A percentile compares a stretch with the other conserved stretches of the same genome.
These are phyloP conservation scores for Epicoccum nigrum DNA, from an alignment of 2,329 filamentous ascomycete genomes.

Conservation along the genomic window DNA sequence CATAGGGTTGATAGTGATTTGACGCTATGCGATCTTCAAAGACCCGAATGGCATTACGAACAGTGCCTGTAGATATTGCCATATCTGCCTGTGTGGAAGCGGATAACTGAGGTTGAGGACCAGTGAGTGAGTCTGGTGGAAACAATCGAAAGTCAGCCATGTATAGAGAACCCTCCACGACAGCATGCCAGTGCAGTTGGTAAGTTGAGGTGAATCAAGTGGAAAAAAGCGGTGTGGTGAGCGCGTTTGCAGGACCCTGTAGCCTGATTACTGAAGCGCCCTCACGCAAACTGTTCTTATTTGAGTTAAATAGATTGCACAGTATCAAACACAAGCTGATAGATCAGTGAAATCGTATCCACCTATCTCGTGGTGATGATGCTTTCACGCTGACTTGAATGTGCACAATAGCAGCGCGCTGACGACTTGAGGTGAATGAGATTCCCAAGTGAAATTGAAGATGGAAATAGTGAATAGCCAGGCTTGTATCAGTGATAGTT, in stretches of 20 bases:
- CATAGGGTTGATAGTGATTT: neutral
- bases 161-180: no score
- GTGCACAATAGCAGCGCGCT: neutral
- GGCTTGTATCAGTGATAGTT: slow-evolving; percentile 5
- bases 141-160: no score
- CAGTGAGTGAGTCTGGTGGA: no score
- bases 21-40: slow-evolving; percentile 3
- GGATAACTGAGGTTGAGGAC: no score
- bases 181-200: no score
- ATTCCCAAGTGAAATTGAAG: neutral
- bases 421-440: neutral
- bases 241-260: no score
- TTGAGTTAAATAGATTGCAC: neutral
- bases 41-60: neutral
- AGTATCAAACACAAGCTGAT: no score
- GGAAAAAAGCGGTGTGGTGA: no score
- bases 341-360: no score
- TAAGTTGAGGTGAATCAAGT: no score
- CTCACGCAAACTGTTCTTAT: no score
- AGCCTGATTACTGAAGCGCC: no score
- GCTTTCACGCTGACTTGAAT: slow-evolving; percentile 2
- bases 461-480: neutral
- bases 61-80: neutral
- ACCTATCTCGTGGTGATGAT: neutral
- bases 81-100: neutral